A percentile compares a stretch with the other conserved stretches of the same genome.
Conservation (phyloP, 148 eudicot genomes). For the Persicaria maculosa region DNA sequence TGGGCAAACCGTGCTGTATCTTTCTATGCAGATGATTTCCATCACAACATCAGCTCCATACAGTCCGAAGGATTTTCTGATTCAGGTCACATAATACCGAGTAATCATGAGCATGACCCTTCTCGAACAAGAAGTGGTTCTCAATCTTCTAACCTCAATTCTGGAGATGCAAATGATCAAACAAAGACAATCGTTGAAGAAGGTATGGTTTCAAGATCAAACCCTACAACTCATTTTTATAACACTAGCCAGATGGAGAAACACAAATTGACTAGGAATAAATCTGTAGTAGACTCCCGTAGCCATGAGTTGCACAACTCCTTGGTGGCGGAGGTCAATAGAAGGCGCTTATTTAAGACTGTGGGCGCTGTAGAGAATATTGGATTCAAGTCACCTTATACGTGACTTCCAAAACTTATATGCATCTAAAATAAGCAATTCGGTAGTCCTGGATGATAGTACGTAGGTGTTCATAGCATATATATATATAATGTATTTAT, state of each 20-base stretch:
- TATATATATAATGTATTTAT: too few species aligned
- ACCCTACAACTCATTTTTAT: not conserved
- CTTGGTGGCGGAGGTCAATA: slow-evolving; percentile 44
- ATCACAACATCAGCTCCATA: not conserved
- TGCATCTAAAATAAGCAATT: too few species aligned
- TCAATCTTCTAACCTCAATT: not conserved
- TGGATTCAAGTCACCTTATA: too few species aligned
- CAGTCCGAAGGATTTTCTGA: not conserved
- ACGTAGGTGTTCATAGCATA: too few species aligned
- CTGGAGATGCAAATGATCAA: not conserved
- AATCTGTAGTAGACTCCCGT: slow-evolving; percentile 47
- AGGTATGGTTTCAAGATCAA: not conserved
- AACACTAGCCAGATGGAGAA: slow-evolving; percentile 13
- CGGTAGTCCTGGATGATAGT: too few species aligned
- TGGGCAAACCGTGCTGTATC: not conserved
- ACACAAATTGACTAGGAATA: slow-evolving; percentile 17
- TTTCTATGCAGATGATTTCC: not conserved
- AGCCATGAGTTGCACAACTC: slow-evolving; percentile 58
- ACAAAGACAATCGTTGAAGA: not conserved
- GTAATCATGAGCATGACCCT: not conserved
- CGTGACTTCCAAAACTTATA: too few species aligned
- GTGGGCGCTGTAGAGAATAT: slow-evolving; percentile 34
- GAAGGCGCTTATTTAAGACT: slow-evolving; percentile 46
- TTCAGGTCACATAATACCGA: not conserved
- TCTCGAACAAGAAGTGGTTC: not conserved